Conservation (phyloP, 2,329 filamentous ascomycete genomes). For the Venturia aucupariae region DNA sequence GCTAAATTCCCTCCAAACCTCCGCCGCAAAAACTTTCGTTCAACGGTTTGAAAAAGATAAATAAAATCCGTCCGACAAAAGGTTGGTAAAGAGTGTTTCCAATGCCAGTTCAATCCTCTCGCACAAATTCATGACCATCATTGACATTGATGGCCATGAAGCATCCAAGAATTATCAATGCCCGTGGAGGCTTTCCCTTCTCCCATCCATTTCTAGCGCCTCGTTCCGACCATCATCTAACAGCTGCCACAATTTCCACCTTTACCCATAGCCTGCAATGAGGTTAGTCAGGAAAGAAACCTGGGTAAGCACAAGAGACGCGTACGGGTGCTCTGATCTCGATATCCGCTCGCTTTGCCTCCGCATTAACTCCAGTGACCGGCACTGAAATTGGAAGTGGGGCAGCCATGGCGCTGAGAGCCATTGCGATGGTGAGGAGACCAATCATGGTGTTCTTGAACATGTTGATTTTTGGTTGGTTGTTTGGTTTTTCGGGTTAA, state of each 20-base stretch:
- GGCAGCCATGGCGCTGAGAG: not conserved
- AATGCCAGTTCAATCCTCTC: not conserved
- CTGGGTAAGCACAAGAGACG: not conserved
- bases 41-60: too few species aligned
- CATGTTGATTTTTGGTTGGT: not conserved
- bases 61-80: not conserved
- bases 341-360: not conserved
- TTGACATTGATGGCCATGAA: too few species aligned
- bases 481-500: not conserved
- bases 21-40: too few species aligned
- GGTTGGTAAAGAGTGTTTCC: not conserved
- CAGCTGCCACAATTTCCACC: too few species aligned
- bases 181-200: too few species aligned
- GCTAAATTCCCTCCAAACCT: not conserved
- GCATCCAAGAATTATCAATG: too few species aligned
- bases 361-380: not conserved
- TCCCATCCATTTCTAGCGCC: too few species aligned
- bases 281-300: not conserved
- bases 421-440: not conserved
- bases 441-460: not conserved
- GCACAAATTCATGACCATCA: too few species aligned
- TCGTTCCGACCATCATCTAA: too few species aligned
- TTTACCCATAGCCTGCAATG: not conserved
- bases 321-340: not conserved
- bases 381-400: conserved; percentile 3